Percentiles rank a stretch among this genome's conserved stretches.
Conservation (phyloP, 2,329 filamentous ascomycete species). For the Pseudocercospora macadamiae region DNA sequence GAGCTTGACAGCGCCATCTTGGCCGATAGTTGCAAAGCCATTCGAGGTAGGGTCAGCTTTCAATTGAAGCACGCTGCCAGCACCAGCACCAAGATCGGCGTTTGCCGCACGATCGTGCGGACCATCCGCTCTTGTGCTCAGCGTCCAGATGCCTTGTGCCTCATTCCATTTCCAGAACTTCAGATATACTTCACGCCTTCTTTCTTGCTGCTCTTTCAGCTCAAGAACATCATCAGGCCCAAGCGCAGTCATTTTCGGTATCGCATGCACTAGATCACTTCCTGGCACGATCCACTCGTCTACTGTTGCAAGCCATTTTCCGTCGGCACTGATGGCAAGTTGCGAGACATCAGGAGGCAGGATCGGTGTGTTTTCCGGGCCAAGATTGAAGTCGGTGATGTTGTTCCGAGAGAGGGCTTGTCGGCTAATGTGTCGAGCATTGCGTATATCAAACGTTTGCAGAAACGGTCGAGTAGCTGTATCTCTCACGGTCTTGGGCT, state of each 20-base stretch:
- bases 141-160: conserved; percentile 63
- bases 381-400: conserved; percentile 76
- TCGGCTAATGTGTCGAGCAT: conserved; percentile 75
- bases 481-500: conserved; percentile 42
- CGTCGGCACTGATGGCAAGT: conserved; percentile 76
- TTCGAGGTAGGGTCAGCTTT: conserved; percentile 68
- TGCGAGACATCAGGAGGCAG: conserved; percentile 77
- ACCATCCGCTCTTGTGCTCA: conserved; percentile 80
- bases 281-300: conserved; percentile 84
- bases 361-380: conserved; percentile 70
- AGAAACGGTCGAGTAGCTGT: conserved; percentile 61
- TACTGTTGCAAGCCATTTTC: conserved; percentile 85
- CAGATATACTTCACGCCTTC: conserved; percentile 72
- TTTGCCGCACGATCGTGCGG: conserved; percentile 63
- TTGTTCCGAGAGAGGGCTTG: conserved; percentile 90
- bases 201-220: conserved; percentile 46
- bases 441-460: conserved; percentile 84
- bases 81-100: conserved; percentile 29
- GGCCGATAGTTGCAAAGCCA: conserved; percentile 83
- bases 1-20: conserved; percentile 74
- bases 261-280: conserved; percentile 66
- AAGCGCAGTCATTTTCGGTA: conserved; percentile 32
- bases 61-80: conserved; percentile 69
- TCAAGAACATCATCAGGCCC: conserved; percentile 37
- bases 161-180: conserved; percentile 83